Base-by-base conservation (phyloP, 805 yeast genomes). In the Candida patagonica region DNA sequence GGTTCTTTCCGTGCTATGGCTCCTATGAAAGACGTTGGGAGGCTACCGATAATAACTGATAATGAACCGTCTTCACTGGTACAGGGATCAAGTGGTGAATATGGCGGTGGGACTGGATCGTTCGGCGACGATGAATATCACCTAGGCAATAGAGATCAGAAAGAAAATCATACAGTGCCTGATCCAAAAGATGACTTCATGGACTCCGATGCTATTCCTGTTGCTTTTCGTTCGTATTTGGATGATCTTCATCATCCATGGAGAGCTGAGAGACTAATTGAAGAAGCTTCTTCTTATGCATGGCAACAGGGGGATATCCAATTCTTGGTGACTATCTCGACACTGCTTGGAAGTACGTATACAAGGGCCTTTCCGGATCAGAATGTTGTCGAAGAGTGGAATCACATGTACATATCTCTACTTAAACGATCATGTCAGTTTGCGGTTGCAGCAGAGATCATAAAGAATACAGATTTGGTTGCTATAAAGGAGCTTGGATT, bases 251-350 rank as follows among this genome's bases (percentile, higher is more conserved):
- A 33, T 3, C 49, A 54, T 23, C 85, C 88, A 0, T 82, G 87
- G 82, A 63, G 67, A 13, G 71, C 80, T 2, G 59, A 64, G 6
- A 60, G 56, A 35, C 54, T 82, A 42, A 62, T 82, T 8, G 51
- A 60, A 35, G 63, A 73, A 47, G 74, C 77, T 0, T 57, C 74
- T n/a, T 68, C 67, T 17, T 78, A 72, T 57, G 71, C 80, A 31
- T 54, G 71, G 4, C 56, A 57, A 6, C 81, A 78, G 47, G 89
- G 89, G 1, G 86, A 82, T 53, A 51, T 78, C 13, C 61, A 78
- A 10, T 63, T 77, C 67, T 67, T 79, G 44, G 70, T 81, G 4
- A 68, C 80, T 0, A 48, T 82, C 26, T 63, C 78, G 0, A 49
- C 78, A 20, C 52, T 82, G 26, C 78, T 81, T 54, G 68, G 65